A percentile compares a stretch with the other conserved stretches of the same genome.
Evolutionary conservation across 225 moss, liverwort and hornwort genomes (phyloP).

Genomic region (Polytrichum formosum): DNA sequence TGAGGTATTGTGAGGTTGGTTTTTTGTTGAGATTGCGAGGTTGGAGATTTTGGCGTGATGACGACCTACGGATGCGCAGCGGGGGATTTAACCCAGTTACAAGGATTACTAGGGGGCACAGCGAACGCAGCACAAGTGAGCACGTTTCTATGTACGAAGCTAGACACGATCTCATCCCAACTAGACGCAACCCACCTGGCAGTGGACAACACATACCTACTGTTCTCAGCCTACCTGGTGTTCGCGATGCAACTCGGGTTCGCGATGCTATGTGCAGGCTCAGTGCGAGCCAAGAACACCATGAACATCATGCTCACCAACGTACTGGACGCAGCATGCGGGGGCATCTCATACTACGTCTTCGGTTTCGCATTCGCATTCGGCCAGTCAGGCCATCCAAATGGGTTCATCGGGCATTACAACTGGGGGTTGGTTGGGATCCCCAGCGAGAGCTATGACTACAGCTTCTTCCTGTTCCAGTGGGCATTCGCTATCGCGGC

Average conservation of each 20-base stretch:
- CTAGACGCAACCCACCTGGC: constrained; percentile 34
- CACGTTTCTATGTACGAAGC: constrained; percentile 46
- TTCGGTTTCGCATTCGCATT: constrained; percentile 78
- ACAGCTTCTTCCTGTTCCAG: constrained; percentile 58
- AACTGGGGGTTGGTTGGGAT: constrained; percentile 33
- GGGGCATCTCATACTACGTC: constrained; percentile 73
- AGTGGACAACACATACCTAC: constrained; percentile 57
- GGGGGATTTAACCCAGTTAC: constrained; percentile 27
- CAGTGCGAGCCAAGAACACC: constrained; percentile 75
- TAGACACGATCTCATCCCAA: constrained; percentile 24
- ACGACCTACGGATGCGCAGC: constrained; percentile 25
- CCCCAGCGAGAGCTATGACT: constrained; percentile 31
- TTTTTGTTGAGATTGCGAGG: too few relatives aligned
- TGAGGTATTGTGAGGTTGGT: too few relatives aligned
- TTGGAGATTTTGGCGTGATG: too few relatives aligned
- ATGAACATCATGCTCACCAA: constrained; percentile 88
- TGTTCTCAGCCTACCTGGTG: constrained; percentile 73
- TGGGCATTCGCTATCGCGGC: constrained; percentile 72
- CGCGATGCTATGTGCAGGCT: constrained; percentile 81
- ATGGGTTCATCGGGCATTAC: constrained; percentile 70
- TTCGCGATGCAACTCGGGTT: constrained; percentile 87
- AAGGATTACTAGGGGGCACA: constrained; percentile 29
- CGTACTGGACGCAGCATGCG: constrained; percentile 71
- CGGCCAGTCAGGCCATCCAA: constrained; percentile 38
- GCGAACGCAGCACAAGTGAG: constrained; percentile 32